A percentile compares a stretch with the other conserved stretches of the same genome.
phyloP scores from a whole-genome alignment of 2,329 filamentous ascomycete species.

The Cladosporium sp. region DNA sequence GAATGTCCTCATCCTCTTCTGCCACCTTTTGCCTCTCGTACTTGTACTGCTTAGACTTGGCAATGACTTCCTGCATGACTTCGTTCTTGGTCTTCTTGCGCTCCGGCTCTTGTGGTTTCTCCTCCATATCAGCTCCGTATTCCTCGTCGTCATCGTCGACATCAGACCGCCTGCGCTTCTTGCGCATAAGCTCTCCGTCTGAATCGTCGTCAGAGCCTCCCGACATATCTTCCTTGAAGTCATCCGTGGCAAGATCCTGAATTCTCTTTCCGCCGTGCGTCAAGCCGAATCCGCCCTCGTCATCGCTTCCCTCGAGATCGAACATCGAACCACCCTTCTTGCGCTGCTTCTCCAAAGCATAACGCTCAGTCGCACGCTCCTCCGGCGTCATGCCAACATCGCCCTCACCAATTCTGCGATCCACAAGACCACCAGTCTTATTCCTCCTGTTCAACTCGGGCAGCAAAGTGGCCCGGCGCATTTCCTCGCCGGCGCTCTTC shows the following conservation, averaged over 20 bases:
- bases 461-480: conserved; percentile 79
- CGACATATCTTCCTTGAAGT: conserved; percentile 55
- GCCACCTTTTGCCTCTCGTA: conserved; percentile 90
- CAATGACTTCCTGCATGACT: conserved; percentile 96
- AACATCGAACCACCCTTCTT: conserved; percentile 81
- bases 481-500: conserved; percentile 84
- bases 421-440: conserved; percentile 88
- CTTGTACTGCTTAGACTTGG: conserved; percentile 94
- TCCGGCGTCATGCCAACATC: conserved; percentile 92
- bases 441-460: conserved; percentile 86
- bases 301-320: conserved; percentile 83
- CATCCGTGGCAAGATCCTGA: conserved; percentile 80
- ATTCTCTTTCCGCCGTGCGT: conserved; percentile 72
- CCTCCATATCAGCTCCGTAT: conserved; percentile 46
- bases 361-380: conserved; percentile 87
- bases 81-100: conserved; percentile 82
- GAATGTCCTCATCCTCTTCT: conserved; percentile 87
- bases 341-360: conserved; percentile 81
- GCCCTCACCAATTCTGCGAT: conserved; percentile 93
- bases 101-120: conserved; percentile 63
- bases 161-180: conserved; percentile 42
- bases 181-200: conserved; percentile 43
- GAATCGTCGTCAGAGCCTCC: conserved; percentile 43
- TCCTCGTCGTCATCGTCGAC: conserved; percentile 53
- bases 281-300: conserved; percentile 55